These are phyloP conservation scores for Tardiomyces depauwii DNA, from an alignment of 1,139 yeast species.

Conservation along the genomic window DNA sequence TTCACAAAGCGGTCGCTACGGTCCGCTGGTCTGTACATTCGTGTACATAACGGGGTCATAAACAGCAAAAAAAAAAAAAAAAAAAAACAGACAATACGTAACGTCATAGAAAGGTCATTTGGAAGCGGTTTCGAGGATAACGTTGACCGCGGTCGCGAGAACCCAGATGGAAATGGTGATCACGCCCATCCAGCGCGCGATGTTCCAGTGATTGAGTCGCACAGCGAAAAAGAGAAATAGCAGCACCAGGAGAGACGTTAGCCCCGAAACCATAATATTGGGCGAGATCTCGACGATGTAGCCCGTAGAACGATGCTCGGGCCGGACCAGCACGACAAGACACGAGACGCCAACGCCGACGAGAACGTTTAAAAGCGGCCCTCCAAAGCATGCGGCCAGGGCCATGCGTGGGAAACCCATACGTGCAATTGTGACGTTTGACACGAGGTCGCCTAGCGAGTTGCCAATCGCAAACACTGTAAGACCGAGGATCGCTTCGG, in stretches of 20 bases:
- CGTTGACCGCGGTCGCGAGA: constrained; percentile 24
- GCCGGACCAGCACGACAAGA: constrained; percentile 33
- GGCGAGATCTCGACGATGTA: constrained; percentile 32
- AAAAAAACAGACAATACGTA: too few relatives aligned
- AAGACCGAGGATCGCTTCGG: constrained; percentile 73
- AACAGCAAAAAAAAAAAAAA: too few relatives aligned
- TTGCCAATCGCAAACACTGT: constrained; percentile 91
- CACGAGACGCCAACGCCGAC: constrained; percentile 63
- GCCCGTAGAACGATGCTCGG: constrained; percentile 8
- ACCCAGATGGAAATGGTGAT: constrained; percentile 47
- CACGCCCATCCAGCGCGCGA: constrained; percentile 48
- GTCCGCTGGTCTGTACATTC: too few relatives aligned
- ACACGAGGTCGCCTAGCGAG: constrained; percentile 79
- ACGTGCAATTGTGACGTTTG: constrained; percentile 71
- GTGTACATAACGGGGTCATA: too few relatives aligned
- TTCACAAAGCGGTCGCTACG: too few relatives aligned
- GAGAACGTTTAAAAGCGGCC: constrained; percentile 61
- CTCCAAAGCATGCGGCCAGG: constrained; percentile 88
- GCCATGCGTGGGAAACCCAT: constrained; percentile 93
- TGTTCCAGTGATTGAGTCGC: constrained; percentile 55
- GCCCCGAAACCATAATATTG: constrained; percentile 39
- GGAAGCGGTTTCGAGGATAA: constrained; percentile 15
- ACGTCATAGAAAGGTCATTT: neutral
- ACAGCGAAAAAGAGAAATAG: constrained; percentile 41
- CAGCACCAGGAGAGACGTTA: constrained; percentile 44